phyloP scores from a whole-genome alignment of 495 filamentous ascomycete genomes.

The Xylaria acuta region DNA sequence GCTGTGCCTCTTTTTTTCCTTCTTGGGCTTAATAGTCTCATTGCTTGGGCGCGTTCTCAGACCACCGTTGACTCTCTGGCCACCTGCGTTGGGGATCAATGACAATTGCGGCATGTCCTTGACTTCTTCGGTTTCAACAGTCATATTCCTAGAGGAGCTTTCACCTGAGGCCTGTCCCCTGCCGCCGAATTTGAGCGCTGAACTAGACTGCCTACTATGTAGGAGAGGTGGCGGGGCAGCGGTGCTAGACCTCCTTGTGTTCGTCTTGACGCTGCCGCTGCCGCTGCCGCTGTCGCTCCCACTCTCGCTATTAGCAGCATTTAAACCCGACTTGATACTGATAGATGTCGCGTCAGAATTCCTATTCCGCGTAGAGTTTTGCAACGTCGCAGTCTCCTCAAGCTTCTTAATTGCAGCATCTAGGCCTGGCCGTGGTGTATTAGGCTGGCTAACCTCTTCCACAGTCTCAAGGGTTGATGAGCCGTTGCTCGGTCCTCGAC shows the following conservation, averaged over 20 bases:
- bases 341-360: slow-evolving; percentile 40
- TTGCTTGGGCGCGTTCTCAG: slow-evolving; percentile 85
- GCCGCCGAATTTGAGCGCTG: slow-evolving; percentile 46
- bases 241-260: slow-evolving; percentile 40
- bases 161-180: slow-evolving; percentile 67
- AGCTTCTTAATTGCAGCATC: slow-evolving; percentile 54
- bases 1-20: slow-evolving; percentile 85
- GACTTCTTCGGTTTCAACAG: slow-evolving; percentile 96
- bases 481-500: slow-evolving; percentile 69
- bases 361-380: slow-evolving; percentile 45
- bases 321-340: slow-evolving; percentile 44
- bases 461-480: slow-evolving; percentile 86
- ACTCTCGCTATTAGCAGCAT: slow-evolving; percentile 58
- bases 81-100: slow-evolving; percentile 69
- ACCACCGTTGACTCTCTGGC: slow-evolving; percentile 71
- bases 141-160: slow-evolving; percentile 88
- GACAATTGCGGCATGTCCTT: slow-evolving; percentile 90
- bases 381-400: slow-evolving; percentile 55
- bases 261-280: slow-evolving; percentile 54
- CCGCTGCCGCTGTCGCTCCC: slow-evolving; percentile 68
- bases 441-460: slow-evolving; percentile 84
- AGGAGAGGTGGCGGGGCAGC: slow-evolving; percentile 48
- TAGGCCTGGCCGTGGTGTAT: slow-evolving; percentile 63
- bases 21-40: slow-evolving; percentile 92
- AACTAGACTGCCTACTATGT: slow-evolving; percentile 52